Percentiles rank a stretch among this genome's conserved stretches.
These are phyloP conservation scores for Rutstroemia sp. DNA, from an alignment of 2,329 filamentous ascomycete species.

Conservation along the genomic window DNA sequence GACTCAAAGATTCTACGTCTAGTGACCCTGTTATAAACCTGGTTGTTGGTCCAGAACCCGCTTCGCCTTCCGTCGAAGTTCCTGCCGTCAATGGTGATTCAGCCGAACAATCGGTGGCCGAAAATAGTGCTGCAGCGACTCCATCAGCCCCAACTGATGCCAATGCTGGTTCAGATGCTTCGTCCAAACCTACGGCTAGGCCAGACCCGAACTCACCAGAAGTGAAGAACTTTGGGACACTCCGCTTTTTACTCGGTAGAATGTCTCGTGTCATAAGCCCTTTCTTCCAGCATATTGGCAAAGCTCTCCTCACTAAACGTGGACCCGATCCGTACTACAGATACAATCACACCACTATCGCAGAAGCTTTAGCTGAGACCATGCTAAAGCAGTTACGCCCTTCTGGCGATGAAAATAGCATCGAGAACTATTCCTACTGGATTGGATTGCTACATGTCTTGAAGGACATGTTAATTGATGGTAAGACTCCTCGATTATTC, in stretches of 20 bases:
- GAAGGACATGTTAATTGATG: slow-evolving; percentile 72
- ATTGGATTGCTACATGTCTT: slow-evolving; percentile 73
- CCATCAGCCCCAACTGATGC: background rate
- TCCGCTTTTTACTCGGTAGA: slow-evolving; percentile 70
- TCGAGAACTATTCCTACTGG: slow-evolving; percentile 70
- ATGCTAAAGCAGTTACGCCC: slow-evolving; percentile 58
- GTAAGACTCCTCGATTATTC: slow-evolving; percentile 25
- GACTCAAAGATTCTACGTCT: slow-evolving; percentile 8
- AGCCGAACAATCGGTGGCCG: background rate
- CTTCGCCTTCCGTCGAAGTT: slow-evolving; percentile 8
- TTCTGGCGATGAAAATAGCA: slow-evolving; percentile 37
- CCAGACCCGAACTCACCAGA: slow-evolving; percentile 35
- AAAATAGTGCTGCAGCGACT: slow-evolving; percentile 2
- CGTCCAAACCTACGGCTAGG: slow-evolving; percentile 35
- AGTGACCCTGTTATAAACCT: slow-evolving; percentile 7
- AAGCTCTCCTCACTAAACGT: slow-evolving; percentile 68
- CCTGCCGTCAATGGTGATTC: background rate
- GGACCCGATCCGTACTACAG: slow-evolving; percentile 56
- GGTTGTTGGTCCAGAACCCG: slow-evolving; percentile 11
- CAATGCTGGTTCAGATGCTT: background rate
- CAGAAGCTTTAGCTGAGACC: slow-evolving; percentile 62
- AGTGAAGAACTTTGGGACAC: slow-evolving; percentile 70
- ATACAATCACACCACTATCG: slow-evolving; percentile 47
- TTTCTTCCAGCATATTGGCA: slow-evolving; percentile 80
- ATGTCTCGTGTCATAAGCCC: slow-evolving; percentile 74